phyloP scores from a whole-genome alignment of 2,329 filamentous ascomycete species.

The Fusarium sp. region DNA sequence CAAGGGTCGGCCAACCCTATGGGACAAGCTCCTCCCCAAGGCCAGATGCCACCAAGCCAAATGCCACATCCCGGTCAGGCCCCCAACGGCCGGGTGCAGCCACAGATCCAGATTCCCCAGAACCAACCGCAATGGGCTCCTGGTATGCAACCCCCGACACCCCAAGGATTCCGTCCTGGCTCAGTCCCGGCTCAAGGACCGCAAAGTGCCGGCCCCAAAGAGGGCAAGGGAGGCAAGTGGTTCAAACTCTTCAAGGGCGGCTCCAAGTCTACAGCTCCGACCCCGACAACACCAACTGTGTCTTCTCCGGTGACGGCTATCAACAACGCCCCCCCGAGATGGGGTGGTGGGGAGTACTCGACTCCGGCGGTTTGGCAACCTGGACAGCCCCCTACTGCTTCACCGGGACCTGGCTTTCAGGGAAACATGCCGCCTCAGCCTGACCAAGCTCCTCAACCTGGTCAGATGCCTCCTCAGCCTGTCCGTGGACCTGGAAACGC shows the following conservation, averaged over 20 bases:
- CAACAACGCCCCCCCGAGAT: conserved; percentile 13
- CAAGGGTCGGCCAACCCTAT: conserved; percentile 19
- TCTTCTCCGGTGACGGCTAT: conserved; percentile 22
- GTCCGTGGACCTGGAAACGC: not conserved
- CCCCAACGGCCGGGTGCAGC: conserved; percentile 23
- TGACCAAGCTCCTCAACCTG: not conserved
- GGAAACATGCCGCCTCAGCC: conserved; percentile 11
- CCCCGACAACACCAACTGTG: conserved; percentile 27
- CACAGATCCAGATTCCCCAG: conserved; percentile 34
- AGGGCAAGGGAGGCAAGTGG: conserved; percentile 40
- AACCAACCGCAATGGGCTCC: conserved; percentile 31
- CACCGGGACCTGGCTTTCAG: conserved; percentile 4
- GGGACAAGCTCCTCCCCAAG: conserved; percentile 19
- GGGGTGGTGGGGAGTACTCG: conserved; percentile 38
- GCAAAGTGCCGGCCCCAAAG: conserved; percentile 35
- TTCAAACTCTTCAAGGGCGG: conserved; percentile 43
- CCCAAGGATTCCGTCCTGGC: conserved; percentile 25
- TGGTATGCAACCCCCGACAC: conserved; percentile 27
- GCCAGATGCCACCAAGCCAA: not conserved
- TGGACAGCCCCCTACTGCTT: conserved; percentile 23
- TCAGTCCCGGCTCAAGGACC: conserved; percentile 30
- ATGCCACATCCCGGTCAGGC: conserved; percentile 2
- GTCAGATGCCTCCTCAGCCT: not conserved
- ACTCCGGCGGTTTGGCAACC: conserved; percentile 40
- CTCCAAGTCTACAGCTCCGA: conserved; percentile 34